Base-by-base conservation (phyloP, 108 stramenopile genomes). In the Fistulifera solaris region DNA sequence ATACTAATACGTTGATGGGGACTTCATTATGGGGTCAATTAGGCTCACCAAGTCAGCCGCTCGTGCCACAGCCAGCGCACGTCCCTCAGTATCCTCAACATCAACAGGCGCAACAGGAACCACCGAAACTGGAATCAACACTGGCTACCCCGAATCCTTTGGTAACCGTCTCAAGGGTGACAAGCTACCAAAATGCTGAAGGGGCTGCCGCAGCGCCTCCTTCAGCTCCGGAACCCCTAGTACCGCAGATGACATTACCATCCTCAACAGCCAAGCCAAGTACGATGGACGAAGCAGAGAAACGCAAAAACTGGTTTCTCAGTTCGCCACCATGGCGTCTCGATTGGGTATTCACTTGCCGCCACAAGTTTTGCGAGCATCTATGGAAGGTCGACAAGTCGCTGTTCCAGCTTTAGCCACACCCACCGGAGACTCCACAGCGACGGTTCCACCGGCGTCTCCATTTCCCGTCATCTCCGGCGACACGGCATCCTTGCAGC, bases 251-350 rank as follows among this genome's bases (percentile, higher is more conserved):
- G 16, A 11, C 4, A 11, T 5, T 11, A 11, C 3, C 47, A 48
- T 1, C 44, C 16, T n/a, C n/a, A n/a, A 44, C 58, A 48, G 28
- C 58, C 15, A 28, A 3, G 21, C 23, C 60, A 31, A 50, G 48
- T 19, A 14, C 19, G 19, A 45, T 17, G 5, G 44, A 39, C 10
- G 54, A 54, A 3, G 38, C 15, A 26, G 60, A 58, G 13, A 50
- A 58, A n/a, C 66, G 71, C 12, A 48, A 44, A 27, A 61, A 73
- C 65, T 81, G 13, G 72, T 81, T 2, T 52, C 66, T 39, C 80
- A 81, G 42, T 81, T 81, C 54, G 67, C 71, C 16, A 73, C 75
- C 1, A 57, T 81, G 23, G 80, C 80, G 1, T 66, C 66, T 4
- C 50, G 74, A 26, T 48, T 81, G 60, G 80, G 80, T 17, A 74